A percentile compares a stretch with the other conserved stretches of the same genome.
These are phyloP conservation scores for Fusarium newnesense DNA, from an alignment of 2,329 filamentous ascomycete genomes.

Conservation along the genomic window DNA sequence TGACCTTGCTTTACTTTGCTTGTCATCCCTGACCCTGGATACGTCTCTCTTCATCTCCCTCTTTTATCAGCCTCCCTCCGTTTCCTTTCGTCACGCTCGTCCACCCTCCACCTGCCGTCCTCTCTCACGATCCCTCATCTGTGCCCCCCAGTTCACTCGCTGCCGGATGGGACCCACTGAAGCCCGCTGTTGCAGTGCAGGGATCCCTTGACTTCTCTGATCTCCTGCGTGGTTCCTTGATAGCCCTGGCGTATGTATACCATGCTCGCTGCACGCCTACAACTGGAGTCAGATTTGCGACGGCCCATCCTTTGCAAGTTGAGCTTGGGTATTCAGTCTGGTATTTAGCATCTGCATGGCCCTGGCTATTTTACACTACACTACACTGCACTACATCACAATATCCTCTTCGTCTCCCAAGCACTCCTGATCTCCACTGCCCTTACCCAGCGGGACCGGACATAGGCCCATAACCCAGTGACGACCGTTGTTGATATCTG, in stretches of 20 bases:
- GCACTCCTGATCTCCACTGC: constrained; percentile 29
- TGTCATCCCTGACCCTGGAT: constrained; percentile 31
- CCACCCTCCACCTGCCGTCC: constrained; percentile 18
- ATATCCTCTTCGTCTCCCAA: constrained; percentile 1
- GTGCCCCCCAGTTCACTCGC: constrained; percentile 20
- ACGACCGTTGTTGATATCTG: constrained; percentile 32
- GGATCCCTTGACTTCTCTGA: constrained; percentile 38
- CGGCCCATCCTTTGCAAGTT: constrained; percentile 13
- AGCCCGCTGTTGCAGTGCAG: constrained; percentile 38
- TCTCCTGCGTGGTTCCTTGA: constrained; percentile 42
- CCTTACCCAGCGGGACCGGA: constrained; percentile 32
- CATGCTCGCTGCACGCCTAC: constrained; percentile 40
- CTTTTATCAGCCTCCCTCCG: constrained; percentile 22
- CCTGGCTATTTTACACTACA: constrained; percentile 20
- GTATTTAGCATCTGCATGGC: constrained; percentile 39
- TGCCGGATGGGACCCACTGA: constrained; percentile 41
- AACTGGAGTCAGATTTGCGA: constrained; percentile 42
- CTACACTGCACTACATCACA: constrained; percentile 6
- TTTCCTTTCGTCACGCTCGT: constrained; percentile 14
- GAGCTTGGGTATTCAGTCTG: constrained; percentile 12
- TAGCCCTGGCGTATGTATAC: constrained; percentile 33
- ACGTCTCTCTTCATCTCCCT: constrained; percentile 35
- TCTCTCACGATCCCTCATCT: constrained; percentile 19
- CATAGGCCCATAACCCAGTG: constrained; percentile 12
- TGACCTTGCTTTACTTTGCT: constrained; percentile 17